These are phyloP conservation scores for Sclerotinia sclerotiorum DNA, from an alignment of 2,329 filamentous ascomycete genomes.

Conservation along the genomic window DNA sequence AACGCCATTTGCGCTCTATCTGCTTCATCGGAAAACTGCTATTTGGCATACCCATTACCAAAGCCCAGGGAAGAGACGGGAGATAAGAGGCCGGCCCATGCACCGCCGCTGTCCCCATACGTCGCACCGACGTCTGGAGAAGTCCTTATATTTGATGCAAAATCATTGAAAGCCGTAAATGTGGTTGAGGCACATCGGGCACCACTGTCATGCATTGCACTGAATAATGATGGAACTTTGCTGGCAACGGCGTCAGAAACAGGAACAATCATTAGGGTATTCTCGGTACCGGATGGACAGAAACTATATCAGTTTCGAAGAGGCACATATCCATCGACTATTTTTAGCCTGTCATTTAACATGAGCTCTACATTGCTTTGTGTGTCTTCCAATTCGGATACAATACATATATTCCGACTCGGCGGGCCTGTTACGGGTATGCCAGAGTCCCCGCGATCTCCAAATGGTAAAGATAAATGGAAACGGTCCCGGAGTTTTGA, in stretches of 20 bases:
- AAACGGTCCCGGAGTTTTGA: slow-evolving; percentile 51
- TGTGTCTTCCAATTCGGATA: slow-evolving; percentile 94
- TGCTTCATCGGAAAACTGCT: slow-evolving; percentile 93
- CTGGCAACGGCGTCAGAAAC: slow-evolving; percentile 96
- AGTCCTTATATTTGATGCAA: slow-evolving; percentile 87
- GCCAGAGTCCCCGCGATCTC: slow-evolving; percentile 40
- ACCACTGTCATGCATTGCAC: slow-evolving; percentile 82
- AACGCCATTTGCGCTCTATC: slow-evolving; percentile 89
- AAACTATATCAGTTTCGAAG: slow-evolving; percentile 96
- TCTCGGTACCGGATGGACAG: slow-evolving; percentile 83
- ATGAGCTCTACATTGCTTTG: slow-evolving; percentile 88
- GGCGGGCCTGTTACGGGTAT: slow-evolving; percentile 47
- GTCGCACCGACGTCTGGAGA: slow-evolving; percentile 85
- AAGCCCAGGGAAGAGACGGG: slow-evolving; percentile 63
- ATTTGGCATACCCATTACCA: slow-evolving; percentile 88
- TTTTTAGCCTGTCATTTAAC: slow-evolving; percentile 99
- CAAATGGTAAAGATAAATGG: slow-evolving; percentile 34
- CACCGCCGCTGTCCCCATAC: slow-evolving; percentile 76
- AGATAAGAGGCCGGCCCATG: slow-evolving; percentile 69
- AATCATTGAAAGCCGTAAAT: slow-evolving; percentile 88
- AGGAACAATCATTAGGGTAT: slow-evolving; percentile 94
- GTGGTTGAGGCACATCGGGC: slow-evolving; percentile 94
- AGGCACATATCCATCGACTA: slow-evolving; percentile 91
- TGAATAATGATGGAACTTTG: slow-evolving; percentile 89
- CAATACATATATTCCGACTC: slow-evolving; percentile 92